A percentile compares a stretch with the other conserved stretches of the same genome.
Conservation (phyloP, 768 basidiomycete genomes). For the Russula earlei region DNA sequence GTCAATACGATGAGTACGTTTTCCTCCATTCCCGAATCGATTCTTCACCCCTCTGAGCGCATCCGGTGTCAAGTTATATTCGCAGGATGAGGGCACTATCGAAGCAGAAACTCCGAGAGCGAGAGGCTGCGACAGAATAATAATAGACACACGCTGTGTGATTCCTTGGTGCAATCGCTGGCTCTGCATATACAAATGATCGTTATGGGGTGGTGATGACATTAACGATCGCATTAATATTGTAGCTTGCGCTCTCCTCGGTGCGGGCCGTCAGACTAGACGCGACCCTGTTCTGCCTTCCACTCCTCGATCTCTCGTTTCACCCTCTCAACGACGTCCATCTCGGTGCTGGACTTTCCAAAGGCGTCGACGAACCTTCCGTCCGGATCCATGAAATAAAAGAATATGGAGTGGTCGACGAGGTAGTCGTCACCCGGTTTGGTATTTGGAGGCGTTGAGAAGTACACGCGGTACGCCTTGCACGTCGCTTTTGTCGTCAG, state of each 20-base stretch:
- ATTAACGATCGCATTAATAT: not conserved
- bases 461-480: slow-evolving; percentile 96
- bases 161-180: not conserved
- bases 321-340: slow-evolving; percentile 59
- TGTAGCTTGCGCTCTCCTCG: not conserved
- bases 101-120: slow-evolving; percentile 50
- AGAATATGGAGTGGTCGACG: slow-evolving; percentile 94
- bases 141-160: slow-evolving; percentile 11
- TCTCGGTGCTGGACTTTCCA: slow-evolving; percentile 66
- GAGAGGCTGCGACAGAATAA: slow-evolving; percentile 30
- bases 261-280: slow-evolving; percentile 23
- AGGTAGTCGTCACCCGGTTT: slow-evolving; percentile 89
- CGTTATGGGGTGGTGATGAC: not conserved
- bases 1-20: slow-evolving; percentile 85
- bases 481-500: slow-evolving; percentile 77
- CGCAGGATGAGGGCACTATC: slow-evolving; percentile 80
- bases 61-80: slow-evolving; percentile 48
- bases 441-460: slow-evolving; percentile 87
- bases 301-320: slow-evolving; percentile 40
- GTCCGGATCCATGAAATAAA: slow-evolving; percentile 95
- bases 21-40: not conserved
- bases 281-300: slow-evolving; percentile 31
- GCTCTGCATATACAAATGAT: not conserved
- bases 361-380: slow-evolving; percentile 96
- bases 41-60: not conserved